Evolutionary conservation across 2,329 filamentous ascomycete genomes (phyloP), one percentile per base, ranked within the genome.

Genomic region (Talaromyces funiculosus): DNA sequence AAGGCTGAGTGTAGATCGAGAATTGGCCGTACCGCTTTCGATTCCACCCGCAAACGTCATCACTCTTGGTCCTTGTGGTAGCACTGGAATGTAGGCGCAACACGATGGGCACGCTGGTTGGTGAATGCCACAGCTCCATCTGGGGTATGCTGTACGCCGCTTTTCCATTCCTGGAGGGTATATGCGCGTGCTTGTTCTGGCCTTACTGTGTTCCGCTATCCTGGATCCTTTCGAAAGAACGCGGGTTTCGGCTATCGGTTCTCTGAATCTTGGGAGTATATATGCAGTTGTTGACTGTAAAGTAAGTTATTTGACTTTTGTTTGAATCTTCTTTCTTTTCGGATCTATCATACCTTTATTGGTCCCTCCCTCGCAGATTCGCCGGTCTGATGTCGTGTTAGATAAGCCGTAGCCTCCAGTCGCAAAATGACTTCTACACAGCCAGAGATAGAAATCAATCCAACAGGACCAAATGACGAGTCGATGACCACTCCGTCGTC

Each of bases 361-460:
- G 29, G n/a, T 2, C 3, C 29, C 5, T 20, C 47, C 47, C n/a
- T 35, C 29, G 47, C 47, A 22, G 29, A 22, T 51, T 14, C n/a
- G 18, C 1, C 4, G 10, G 9, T 14, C n/a, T 3, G 2, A 51
- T 33, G 29, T 18, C n/a, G 29, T 33, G 0, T 31, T n/a, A 47
- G 45, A 18, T 10, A 10, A 31, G 7, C 10, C 7, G 35, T 35
- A 38, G 31, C 22, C 29, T 4, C 26, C 26, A 22, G 14, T 26
- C 8, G 35, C 42, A 51, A 18, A 16, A 61, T 61, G 60, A 47
- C 47, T 35, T 54, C 60, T 33, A 40, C 35, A 26, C 33, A 47
- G 26, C 20, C 18, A 38, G 47, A 22, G 54, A 20, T 37, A 20
- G 54, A 43, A 14, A 43, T 20, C 22, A 20, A 37, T 8, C n/a